Evolutionary conservation across 2,329 filamentous ascomycete species (phyloP), one percentile per base, ranked within the genome.

Genomic region (Davidsoniella virescens): DNA sequence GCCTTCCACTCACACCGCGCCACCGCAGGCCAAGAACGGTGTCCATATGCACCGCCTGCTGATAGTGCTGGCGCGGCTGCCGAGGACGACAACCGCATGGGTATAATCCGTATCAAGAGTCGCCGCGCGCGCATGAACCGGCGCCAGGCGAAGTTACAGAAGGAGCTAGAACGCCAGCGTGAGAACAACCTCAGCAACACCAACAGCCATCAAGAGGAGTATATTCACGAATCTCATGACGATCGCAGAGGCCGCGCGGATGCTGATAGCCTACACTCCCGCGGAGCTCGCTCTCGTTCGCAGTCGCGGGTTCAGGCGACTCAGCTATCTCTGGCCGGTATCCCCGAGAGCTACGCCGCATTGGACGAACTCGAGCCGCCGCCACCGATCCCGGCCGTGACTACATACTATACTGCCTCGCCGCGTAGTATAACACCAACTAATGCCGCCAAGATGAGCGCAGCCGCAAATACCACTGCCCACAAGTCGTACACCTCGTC

Each of bases 1-100:
- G 75, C 73, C 10, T 78, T 78, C 56, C 75, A 78, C 59, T 75
- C 70, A 37, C 75, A 78, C 57, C 67, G 75, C 17, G 67, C 71
- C 4, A 61, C 65, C 6, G 71, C 76, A 33, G 74, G 73, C 17
- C 69, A 78, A 60, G 67, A 67, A 4, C 62, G 62, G n/a, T 78
- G 75, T 53, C 73, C 73, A 12, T 69, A 76, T 56, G 25, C 25
- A 9, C 25, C 25, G 25, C 25, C 25, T 5, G 25, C 25, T 1
- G 25, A 29, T 9, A 29, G 9, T 9, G 25, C 25, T 5, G 9
- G 25, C 25, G 58, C 58, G 9, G 54, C 44, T 10, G 47, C 47
- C 23, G 48, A 50, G 12, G 47, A 53, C 29, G 51, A 53, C 5
- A 16, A 38, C 16, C 51, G 51, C 17, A 16, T 50, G 18, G 47